Evolutionary conservation across 1,284 basidiomycete genomes (phyloP), one percentile per base, ranked within the genome.

Genomic region (Sporisorium exsertum): DNA sequence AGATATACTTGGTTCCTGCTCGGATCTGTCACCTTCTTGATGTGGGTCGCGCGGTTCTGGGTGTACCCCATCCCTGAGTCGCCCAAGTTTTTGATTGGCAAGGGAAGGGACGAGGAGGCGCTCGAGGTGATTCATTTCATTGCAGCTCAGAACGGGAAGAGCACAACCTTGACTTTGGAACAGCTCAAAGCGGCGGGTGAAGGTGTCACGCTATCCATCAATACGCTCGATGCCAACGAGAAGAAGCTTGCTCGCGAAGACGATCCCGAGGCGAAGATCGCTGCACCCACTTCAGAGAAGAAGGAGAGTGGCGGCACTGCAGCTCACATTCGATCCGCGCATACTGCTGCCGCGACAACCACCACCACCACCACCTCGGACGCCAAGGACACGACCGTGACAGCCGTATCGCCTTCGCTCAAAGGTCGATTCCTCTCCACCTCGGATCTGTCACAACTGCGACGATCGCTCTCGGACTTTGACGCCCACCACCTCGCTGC

Each of bases 91-190:
- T 88, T 94, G 32, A 89, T 94, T 83, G 90, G 90, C 7, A 89
- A 90, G 64, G 92, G 92, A 0, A 87, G 87, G 42, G 92, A 94
- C 76, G 88, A 88, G 16, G 89, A 91, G 55, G 93, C 93, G 0
- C 90, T 94, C 26, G 89, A 88, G 18, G 88, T 93, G 55, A 86
- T 94, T 24, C 89, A 91, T 67, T 87, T 87, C 32, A 88, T 94
- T 20, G 93, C 93, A 2, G 85, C 86, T 33, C 92, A 90, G 86
- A 94, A 95, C 82, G 88, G 89, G 2, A 88, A 61, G 55, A 62
- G n/a, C 1, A 68, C 72, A 8, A 65, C 43, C 2, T 54, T 81
- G 57, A 82, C 81, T 3, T 56, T 81, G 45, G 79, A 74, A 29
- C 71, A 76, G 58, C 67, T 82, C 16, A 64, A 54, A 20, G 66